phyloP scores from a whole-genome alignment of 148 eudicot genomes.

The Vaccinium myrtillus region DNA sequence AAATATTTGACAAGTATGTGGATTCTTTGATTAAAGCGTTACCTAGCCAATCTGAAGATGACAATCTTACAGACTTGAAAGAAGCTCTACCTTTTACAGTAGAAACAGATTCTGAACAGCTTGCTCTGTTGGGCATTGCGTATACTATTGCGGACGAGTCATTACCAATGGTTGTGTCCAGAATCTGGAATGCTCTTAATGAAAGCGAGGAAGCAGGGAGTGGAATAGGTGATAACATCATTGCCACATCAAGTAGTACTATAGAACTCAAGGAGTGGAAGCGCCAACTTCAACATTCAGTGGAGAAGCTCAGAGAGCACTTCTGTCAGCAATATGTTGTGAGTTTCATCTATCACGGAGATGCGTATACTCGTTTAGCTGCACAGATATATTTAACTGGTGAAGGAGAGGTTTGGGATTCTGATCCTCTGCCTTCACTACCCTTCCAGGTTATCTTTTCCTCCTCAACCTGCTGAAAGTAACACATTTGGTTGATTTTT shows the following conservation, averaged over 20 bases:
- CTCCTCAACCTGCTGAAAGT: neutral
- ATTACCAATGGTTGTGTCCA: conserved; percentile 82
- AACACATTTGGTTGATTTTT: neutral
- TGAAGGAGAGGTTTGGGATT: conserved; percentile 56
- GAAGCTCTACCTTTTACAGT: conserved; percentile 74
- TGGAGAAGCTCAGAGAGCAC: conserved; percentile 93
- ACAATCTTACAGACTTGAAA: conserved; percentile 72
- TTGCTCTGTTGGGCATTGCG: conserved; percentile 84
- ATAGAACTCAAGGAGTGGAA: conserved; percentile 92
- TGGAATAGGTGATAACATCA: conserved; percentile 39
- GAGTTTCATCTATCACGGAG: conserved; percentile 84
- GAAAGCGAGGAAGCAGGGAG: conserved; percentile 58
- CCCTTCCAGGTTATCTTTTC: conserved; percentile 82
- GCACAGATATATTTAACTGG: conserved; percentile 80
- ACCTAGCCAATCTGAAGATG: conserved; percentile 84
- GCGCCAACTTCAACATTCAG: conserved; percentile 84
- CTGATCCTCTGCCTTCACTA: conserved; percentile 89
- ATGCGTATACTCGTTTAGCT: conserved; percentile 78
- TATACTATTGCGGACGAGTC: conserved; percentile 85
- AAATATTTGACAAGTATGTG: conserved; percentile 82
- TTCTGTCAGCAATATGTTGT: conserved; percentile 93
- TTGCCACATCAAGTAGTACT: conserved; percentile 39
- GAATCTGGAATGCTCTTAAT: conserved; percentile 62
- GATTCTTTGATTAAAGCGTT: conserved; percentile 81
- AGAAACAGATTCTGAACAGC: conserved; percentile 96